phyloP scores from a whole-genome alignment of 805 yeast genomes.

The Pichia phayaonensis region DNA sequence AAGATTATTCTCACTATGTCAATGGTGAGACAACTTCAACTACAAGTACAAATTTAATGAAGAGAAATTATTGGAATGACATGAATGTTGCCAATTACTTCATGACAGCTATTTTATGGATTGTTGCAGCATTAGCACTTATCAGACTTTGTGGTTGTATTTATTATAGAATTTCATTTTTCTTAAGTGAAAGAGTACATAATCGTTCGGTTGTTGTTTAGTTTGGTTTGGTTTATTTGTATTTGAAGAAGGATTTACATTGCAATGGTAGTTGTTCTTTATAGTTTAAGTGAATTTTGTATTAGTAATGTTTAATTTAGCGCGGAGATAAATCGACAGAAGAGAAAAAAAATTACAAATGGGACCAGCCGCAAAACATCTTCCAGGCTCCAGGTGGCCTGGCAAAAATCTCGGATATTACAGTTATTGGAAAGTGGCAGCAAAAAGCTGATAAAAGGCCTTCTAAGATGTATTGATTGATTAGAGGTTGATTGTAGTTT shows the following conservation, averaged over 20 bases:
- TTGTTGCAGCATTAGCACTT: slow-evolving; percentile 80
- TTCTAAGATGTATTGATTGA: too few relatives aligned
- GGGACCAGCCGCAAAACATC: not conserved
- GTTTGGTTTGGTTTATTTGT: not conserved
- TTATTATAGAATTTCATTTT: slow-evolving; percentile 32
- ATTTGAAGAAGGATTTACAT: not conserved
- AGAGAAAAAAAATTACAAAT: not conserved
- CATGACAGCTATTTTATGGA: slow-evolving; percentile 81
- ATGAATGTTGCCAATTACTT: slow-evolving; percentile 36
- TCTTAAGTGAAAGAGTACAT: slow-evolving; percentile 17
- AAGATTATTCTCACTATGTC: slow-evolving; percentile 26
- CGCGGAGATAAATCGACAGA: not conserved
- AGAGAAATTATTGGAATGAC: slow-evolving; percentile 17
- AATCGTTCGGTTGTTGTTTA: slow-evolving; percentile 9
- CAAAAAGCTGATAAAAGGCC: too few relatives aligned
- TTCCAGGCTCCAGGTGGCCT: too few relatives aligned
- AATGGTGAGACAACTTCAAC: slow-evolving; percentile 12
- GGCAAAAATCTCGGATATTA: too few relatives aligned
- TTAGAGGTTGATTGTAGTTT: too few relatives aligned
- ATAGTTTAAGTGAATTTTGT: too few relatives aligned
- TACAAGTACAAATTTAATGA: slow-evolving; percentile 20
- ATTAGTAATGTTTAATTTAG: too few relatives aligned
- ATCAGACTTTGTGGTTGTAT: slow-evolving; percentile 71
- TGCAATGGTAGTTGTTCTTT: too few relatives aligned
- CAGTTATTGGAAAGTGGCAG: too few relatives aligned